These are phyloP conservation scores for Sparassis latifolia DNA, from an alignment of 1,284 basidiomycete species.

Conservation along the genomic window DNA sequence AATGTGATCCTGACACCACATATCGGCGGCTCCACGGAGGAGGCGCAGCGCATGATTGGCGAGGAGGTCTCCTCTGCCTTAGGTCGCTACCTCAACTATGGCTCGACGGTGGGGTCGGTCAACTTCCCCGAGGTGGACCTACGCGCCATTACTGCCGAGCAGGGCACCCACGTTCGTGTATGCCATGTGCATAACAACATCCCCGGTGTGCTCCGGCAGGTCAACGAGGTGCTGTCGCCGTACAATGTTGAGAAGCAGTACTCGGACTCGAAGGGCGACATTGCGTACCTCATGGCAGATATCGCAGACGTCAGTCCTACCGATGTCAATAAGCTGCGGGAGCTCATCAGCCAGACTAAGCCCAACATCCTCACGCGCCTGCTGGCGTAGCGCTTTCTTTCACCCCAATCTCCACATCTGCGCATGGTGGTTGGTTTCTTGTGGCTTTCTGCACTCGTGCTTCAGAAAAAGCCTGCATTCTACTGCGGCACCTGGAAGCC, in stretches of 20 bases:
- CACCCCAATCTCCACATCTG: not conserved
- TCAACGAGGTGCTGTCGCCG: constrained; percentile 89
- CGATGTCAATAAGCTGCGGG: constrained; percentile 81
- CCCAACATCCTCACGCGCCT: constrained; percentile 88
- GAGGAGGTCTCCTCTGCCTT: constrained; percentile 89
- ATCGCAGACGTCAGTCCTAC: constrained; percentile 84
- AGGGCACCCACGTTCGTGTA: constrained; percentile 71
- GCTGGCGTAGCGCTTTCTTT: constrained; percentile 43
- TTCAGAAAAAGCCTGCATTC: too few species aligned
- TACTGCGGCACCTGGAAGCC: too few species aligned
- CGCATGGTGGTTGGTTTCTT: not conserved
- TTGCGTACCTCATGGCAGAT: constrained; percentile 95
- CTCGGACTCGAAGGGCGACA: constrained; percentile 92
- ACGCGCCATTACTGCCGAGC: constrained; percentile 83
- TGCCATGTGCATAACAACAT: constrained; percentile 98
- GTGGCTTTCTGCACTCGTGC: not conserved
- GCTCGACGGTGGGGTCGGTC: constrained; percentile 87
- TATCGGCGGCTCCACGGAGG: constrained; percentile 98
- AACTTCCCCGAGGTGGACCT: constrained; percentile 99
- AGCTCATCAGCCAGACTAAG: constrained; percentile 75
- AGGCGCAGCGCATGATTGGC: constrained; percentile 97
- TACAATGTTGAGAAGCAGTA: constrained; percentile 99
- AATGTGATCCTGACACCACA: constrained; percentile 97
- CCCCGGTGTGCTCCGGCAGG: constrained; percentile 92
- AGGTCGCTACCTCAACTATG: constrained; percentile 88